Evolutionary conservation across 2,329 filamentous ascomycete genomes (phyloP).

Genomic region (Penicillium sp.): DNA sequence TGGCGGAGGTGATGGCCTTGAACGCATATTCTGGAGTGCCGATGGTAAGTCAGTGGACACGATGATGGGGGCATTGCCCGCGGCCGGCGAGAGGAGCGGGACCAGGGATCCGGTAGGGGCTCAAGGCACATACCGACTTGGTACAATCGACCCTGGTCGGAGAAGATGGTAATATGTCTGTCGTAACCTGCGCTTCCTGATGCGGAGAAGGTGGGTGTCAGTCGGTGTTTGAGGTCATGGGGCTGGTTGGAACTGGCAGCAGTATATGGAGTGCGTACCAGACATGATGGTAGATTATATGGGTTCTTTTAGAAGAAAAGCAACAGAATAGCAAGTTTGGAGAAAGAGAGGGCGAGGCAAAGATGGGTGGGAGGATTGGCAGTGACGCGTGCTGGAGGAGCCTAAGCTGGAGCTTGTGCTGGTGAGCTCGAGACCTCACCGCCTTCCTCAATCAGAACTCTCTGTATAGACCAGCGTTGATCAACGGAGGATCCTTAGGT

Average conservation of each 20-base stretch:
- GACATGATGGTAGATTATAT: constrained; percentile 41
- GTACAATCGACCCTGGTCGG: constrained; percentile 94
- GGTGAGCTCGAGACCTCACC: constrained; percentile 36
- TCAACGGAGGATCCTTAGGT: too few species aligned
- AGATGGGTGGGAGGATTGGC: constrained; percentile 21
- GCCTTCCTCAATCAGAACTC: constrained; percentile 24
- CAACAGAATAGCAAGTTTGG: constrained; percentile 8
- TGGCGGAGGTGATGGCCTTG: constrained; percentile 98
- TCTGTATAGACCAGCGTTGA: neutral
- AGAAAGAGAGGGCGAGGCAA: constrained; percentile 9
- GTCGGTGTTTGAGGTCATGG: constrained; percentile 33
- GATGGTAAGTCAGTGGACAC: constrained; percentile 30
- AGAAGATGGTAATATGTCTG: constrained; percentile 99
- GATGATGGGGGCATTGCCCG: constrained; percentile 18
- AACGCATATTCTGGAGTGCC: constrained; percentile 87
- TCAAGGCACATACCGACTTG: constrained; percentile 74
- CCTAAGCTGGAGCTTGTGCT: constrained; percentile 35
- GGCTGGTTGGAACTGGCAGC: constrained; percentile 11
- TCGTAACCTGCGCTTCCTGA: constrained; percentile 86
- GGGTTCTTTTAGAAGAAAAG: constrained; percentile 12
- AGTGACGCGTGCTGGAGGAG: constrained; percentile 38
- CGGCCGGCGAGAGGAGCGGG: constrained; percentile 3
- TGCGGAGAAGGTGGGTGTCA: constrained; percentile 29
- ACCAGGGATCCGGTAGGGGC: constrained; percentile 1
- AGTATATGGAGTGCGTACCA: constrained; percentile 33